Conservation (phyloP, 139 green algal genomes). For the Nannochloris sp. region DNA sequence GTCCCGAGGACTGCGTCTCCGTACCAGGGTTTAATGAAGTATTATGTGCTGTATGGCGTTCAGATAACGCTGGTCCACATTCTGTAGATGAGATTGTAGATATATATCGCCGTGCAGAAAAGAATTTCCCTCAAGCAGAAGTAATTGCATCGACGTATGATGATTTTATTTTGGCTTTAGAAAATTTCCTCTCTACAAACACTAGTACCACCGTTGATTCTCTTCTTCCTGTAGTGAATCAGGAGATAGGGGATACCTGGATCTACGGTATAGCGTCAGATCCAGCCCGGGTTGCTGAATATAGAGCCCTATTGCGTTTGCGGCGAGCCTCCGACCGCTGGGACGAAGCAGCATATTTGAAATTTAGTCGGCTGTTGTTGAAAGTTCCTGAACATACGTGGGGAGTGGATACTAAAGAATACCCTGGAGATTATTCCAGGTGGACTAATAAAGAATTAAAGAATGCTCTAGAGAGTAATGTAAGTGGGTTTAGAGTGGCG, state of each 20-base stretch:
- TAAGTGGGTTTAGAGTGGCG: neutral
- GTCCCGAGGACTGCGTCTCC: conserved; percentile 5
- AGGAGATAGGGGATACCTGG: conserved; percentile 59
- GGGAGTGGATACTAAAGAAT: conserved; percentile 39
- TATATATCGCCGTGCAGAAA: conserved; percentile 26
- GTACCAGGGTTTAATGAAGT: conserved; percentile 20
- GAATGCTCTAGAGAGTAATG: neutral
- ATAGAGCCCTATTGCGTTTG: conserved; percentile 34
- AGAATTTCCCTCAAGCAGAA: conserved; percentile 33
- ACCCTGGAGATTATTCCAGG: conserved; percentile 20
- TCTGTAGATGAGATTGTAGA: conserved; percentile 14
- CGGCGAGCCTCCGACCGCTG: conserved; percentile 1
- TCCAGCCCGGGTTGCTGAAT: conserved; percentile 29
- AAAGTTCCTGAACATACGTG: conserved; percentile 64
- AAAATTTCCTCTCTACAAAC: no score
- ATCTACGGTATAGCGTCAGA: conserved; percentile 44
- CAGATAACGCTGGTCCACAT: conserved; percentile 38
- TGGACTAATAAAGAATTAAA: conserved; percentile 37
- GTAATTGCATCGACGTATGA: conserved; percentile 45
- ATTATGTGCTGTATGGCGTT: conserved; percentile 34
- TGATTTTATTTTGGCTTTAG: conserved; percentile 31
- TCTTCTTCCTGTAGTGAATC: conserved; percentile 14
- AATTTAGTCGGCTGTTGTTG: conserved; percentile 42
- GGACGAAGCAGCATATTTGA: conserved; percentile 27
- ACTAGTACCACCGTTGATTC: conserved; percentile 2